phyloP scores from a whole-genome alignment of 345 rosid species.

The Syzygium aqueum region DNA sequence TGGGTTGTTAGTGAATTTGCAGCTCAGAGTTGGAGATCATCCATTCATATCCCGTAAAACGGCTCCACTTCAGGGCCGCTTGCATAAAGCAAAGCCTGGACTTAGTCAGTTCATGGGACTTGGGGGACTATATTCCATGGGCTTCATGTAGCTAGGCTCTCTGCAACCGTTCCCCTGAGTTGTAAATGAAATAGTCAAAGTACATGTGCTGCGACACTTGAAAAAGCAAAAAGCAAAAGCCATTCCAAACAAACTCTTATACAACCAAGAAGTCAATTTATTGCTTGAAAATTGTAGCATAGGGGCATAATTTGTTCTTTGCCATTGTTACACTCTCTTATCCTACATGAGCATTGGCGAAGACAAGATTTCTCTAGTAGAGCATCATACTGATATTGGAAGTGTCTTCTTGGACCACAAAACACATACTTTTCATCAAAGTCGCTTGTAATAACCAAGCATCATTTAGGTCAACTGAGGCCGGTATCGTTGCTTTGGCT shows the following conservation, averaged over 20 bases:
- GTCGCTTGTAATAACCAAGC: background rate
- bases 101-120: background rate
- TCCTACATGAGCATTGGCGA: background rate
- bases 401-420: background rate
- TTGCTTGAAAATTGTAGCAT: background rate
- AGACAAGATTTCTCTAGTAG: background rate
- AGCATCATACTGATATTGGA: background rate
- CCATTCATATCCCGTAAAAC: background rate
- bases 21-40: background rate
- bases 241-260: background rate
- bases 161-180: background rate
- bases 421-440: background rate
- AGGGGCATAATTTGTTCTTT: background rate
- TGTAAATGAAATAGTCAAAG: background rate
- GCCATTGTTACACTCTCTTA: background rate
- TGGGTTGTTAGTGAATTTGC: background rate
- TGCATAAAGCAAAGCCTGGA: background rate
- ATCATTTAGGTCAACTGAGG: background rate
- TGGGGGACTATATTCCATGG: background rate
- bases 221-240: background rate
- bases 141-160: background rate
- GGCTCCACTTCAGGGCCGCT: background rate
- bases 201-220: background rate
- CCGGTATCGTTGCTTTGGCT: background rate
- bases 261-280: background rate